A percentile compares a stretch with the other conserved stretches of the same genome.
phyloP scores from a whole-genome alignment of 176 grass and related monocot genomes.

The barley (Hordeum vulgare) region DNA sequence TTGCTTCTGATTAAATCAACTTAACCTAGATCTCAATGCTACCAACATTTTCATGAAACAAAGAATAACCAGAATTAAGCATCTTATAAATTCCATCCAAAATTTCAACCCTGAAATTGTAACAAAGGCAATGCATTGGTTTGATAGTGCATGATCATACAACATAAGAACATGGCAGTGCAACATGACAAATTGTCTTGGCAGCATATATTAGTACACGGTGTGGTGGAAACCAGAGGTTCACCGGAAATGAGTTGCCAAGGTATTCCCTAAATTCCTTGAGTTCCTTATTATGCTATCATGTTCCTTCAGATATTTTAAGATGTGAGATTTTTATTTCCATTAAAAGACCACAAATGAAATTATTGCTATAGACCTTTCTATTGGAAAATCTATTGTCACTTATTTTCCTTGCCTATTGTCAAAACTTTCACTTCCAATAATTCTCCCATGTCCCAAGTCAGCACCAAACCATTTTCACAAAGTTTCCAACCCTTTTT shows the following conservation, averaged over 20 bases:
- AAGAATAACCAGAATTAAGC: neutral
- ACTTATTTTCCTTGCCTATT: no score
- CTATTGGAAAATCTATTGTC: no score
- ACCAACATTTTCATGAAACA: neutral
- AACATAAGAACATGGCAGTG: neutral
- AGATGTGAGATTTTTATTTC: no score
- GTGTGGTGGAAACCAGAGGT: neutral
- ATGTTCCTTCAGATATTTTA: no score
- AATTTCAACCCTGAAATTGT: neutral
- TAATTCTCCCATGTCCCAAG: no score
- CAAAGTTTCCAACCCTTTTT: no score
- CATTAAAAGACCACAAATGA: no score
- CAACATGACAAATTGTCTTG: neutral
- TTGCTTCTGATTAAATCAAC: neutral
- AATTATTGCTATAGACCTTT: no score
- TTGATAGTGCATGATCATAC: no score
- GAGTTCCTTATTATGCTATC: neutral
- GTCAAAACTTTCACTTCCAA: no score
- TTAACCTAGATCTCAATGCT: neutral
- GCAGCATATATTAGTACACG: neutral
- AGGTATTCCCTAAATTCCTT: neutral
- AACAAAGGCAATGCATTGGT: neutral
- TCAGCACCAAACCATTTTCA: no score
- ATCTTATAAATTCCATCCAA: neutral
- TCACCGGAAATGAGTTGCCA: neutral